Conservation (phyloP, 1,139 yeast species). For the Sugiyamaella castrensis region DNA sequence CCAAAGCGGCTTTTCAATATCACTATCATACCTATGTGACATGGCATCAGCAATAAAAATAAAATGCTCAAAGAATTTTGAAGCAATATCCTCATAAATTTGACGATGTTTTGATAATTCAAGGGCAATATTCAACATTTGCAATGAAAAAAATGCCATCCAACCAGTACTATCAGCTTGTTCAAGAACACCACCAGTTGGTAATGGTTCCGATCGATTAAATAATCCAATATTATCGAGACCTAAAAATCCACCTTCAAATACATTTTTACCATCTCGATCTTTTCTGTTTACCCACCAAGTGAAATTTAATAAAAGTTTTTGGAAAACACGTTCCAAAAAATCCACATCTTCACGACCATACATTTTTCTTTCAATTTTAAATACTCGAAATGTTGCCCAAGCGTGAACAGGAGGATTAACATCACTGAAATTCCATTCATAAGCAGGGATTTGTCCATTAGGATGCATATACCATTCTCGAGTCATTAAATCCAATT, state of each 20-base stretch:
- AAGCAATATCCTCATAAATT: constrained; percentile 91
- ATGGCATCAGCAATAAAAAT: constrained; percentile 91
- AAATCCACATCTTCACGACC: constrained; percentile 80
- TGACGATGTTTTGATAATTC: constrained; percentile 85
- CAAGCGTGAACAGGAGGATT: constrained; percentile 98
- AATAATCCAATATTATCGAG: constrained; percentile 92
- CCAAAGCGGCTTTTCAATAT: constrained; percentile 69
- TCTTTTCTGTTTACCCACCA: constrained; percentile 99
- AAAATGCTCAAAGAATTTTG: constrained; percentile 93
- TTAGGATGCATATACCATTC: constrained; percentile 99
- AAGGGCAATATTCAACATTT: constrained; percentile 90
- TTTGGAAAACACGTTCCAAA: constrained; percentile 89
- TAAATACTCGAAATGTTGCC: constrained; percentile 89
- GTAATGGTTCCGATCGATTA: constrained; percentile 91
- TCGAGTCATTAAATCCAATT: constrained; percentile 79
- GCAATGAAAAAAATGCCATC: constrained; percentile 94
- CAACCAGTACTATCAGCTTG: constrained; percentile 98
- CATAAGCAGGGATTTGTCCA: constrained; percentile 98
- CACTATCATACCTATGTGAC: constrained; percentile 63
- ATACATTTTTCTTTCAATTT: constrained; percentile 83
- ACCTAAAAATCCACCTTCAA: constrained; percentile 94
- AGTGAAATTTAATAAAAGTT: constrained; percentile 81
- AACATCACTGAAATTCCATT: constrained; percentile 95
- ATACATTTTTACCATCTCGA: constrained; percentile 80
- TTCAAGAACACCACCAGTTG: constrained; percentile 88